phyloP scores from a whole-genome alignment of 2,329 filamentous ascomycete species.

The Ceratocystis papillata region DNA sequence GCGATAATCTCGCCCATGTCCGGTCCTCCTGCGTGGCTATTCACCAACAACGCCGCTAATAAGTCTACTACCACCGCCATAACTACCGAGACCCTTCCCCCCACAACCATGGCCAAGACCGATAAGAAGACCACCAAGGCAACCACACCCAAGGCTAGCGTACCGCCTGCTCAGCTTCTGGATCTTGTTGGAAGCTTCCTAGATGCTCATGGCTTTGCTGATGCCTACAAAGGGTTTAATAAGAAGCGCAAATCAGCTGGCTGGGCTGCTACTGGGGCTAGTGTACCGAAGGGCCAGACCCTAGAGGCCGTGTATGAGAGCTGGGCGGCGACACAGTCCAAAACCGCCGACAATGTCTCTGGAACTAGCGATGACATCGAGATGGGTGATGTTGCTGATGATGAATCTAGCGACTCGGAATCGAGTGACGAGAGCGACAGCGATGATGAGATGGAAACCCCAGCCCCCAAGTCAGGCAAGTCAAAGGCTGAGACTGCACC shows the following conservation, averaged over 20 bases:
- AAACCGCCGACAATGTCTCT: slow-evolving; percentile 13
- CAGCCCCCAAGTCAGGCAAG: slow-evolving; percentile 28
- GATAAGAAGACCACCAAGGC: slow-evolving; percentile 29
- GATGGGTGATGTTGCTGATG: slow-evolving; percentile 25
- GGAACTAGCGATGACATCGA: slow-evolving; percentile 24
- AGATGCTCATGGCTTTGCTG: slow-evolving; percentile 51
- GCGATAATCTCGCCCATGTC: slow-evolving; percentile 16
- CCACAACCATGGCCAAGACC: slow-evolving; percentile 30
- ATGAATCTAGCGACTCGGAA: slow-evolving; percentile 20
- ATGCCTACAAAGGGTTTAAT: slow-evolving; percentile 50
- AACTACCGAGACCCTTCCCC: slow-evolving; percentile 20
- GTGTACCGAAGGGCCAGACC: slow-evolving; percentile 30
- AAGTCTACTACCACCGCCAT: slow-evolving; percentile 24
- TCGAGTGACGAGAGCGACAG: slow-evolving; percentile 26
- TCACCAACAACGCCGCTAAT: slow-evolving; percentile 34
- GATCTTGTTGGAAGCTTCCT: slow-evolving; percentile 58
- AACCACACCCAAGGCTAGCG: slow-evolving; percentile 26
- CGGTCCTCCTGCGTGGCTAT: slow-evolving; percentile 36
- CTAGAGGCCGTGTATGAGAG: slow-evolving; percentile 42
- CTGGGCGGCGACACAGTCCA: slow-evolving; percentile 35
- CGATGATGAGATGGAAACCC: slow-evolving; percentile 24
- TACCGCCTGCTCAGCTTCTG: slow-evolving; percentile 51
- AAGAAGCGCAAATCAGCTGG: slow-evolving; percentile 50
- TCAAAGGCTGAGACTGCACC: slow-evolving; percentile 25
- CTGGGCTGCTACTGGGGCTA: slow-evolving; percentile 33